Evolutionary conservation across 2,329 filamentous ascomycete genomes (phyloP).

Genomic region (Thelonectria olida): DNA sequence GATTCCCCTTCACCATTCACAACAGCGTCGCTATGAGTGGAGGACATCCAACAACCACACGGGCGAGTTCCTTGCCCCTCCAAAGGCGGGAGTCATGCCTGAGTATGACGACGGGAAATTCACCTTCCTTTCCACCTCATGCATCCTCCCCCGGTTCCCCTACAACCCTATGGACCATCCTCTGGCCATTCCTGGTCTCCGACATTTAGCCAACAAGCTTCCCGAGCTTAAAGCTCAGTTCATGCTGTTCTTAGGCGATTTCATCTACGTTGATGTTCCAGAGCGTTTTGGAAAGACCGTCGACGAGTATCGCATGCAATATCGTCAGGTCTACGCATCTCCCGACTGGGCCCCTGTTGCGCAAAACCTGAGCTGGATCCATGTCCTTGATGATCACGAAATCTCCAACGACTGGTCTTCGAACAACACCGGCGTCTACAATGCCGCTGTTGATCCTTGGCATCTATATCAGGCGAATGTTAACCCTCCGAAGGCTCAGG

Average conservation of each 20-base stretch:
- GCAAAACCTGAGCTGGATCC: slow-evolving; percentile 92
- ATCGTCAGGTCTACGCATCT: slow-evolving; percentile 94
- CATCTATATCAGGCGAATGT: slow-evolving; percentile 83
- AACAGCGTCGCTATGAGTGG: slow-evolving; percentile 84
- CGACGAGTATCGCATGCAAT: slow-evolving; percentile 88
- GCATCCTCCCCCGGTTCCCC: slow-evolving; percentile 90
- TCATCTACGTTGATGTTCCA: slow-evolving; percentile 92
- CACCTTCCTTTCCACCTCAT: slow-evolving; percentile 92
- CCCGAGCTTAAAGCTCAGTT: slow-evolving; percentile 78
- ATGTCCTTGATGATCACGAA: slow-evolving; percentile 96
- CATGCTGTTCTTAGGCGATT: slow-evolving; percentile 86
- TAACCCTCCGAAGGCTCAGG: slow-evolving; percentile 78
- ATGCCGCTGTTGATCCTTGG: slow-evolving; percentile 84
- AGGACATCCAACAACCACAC: slow-evolving; percentile 85
- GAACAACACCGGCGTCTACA: slow-evolving; percentile 83
- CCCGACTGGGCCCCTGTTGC: slow-evolving; percentile 86
- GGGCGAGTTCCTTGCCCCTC: slow-evolving; percentile 83
- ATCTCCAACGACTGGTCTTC: slow-evolving; percentile 93
- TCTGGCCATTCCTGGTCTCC: slow-evolving; percentile 82
- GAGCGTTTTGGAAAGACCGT: slow-evolving; percentile 75
- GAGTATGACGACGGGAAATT: slow-evolving; percentile 73
- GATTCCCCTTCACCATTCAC: slow-evolving; percentile 69
- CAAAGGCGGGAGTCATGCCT: slow-evolving; percentile 71
- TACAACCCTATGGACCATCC: slow-evolving; percentile 88
- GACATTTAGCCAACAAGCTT: slow-evolving; percentile 77